These are phyloP conservation scores for Cytospora schulzeri DNA, from an alignment of 2,329 filamentous ascomycete species.

Conservation along the genomic window DNA sequence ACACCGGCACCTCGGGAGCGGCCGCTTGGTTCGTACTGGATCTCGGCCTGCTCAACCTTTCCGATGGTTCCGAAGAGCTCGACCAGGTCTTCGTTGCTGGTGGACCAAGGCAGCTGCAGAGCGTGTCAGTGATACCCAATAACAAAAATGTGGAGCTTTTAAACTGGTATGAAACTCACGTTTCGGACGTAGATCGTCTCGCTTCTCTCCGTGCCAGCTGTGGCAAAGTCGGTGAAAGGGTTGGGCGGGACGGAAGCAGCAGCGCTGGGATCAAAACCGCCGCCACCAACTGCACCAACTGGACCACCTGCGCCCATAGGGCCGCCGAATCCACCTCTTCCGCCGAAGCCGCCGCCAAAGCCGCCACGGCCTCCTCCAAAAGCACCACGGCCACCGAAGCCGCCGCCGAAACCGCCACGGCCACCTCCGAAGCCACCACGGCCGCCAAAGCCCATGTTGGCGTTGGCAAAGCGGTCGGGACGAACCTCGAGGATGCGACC, in stretches of 20 bases:
- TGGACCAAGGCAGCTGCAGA: conserved; percentile 90
- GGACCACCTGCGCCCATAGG: conserved; percentile 44
- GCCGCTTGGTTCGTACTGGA: conserved; percentile 96
- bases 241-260: conserved; percentile 68
- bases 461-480: conserved; percentile 87
- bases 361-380: conserved; percentile 49
- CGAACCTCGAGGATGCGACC: conserved; percentile 90
- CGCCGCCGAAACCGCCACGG: conserved; percentile 61
- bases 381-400: conserved; percentile 52
- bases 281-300: conserved; percentile 42
- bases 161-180: conserved; percentile 57
- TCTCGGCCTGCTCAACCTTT: conserved; percentile 97
- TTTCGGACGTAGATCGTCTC: conserved; percentile 95
- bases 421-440: conserved; percentile 61
- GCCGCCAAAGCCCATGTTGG: conserved; percentile 54
- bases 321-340: conserved; percentile 48
- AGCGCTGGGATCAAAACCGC: conserved; percentile 53
- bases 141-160: background rate
- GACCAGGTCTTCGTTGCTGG: conserved; percentile 94
- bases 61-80: conserved; percentile 98
- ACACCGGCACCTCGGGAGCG: conserved; percentile 94
- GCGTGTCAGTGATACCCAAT: conserved; percentile 33
- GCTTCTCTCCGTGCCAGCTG: conserved; percentile 79
- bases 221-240: conserved; percentile 91
- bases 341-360: conserved; percentile 47